phyloP scores from a whole-genome alignment of 129 eudicot species.

The Escallonia herrerae region DNA sequence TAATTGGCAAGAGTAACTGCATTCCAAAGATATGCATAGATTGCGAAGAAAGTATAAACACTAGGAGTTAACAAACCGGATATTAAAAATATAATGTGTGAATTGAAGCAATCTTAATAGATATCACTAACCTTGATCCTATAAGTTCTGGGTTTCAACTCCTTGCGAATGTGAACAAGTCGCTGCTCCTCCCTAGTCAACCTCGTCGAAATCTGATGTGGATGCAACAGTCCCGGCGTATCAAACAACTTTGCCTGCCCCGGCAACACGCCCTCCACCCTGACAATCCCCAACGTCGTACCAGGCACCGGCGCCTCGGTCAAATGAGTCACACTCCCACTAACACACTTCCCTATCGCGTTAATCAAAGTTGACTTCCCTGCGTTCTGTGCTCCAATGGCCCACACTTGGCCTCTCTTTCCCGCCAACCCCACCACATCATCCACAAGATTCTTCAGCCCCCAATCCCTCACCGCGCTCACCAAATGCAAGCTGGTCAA shows the following conservation, averaged over 20 bases:
- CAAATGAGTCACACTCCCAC: slow-evolving; percentile 57
- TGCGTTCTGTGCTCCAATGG: slow-evolving; percentile 93
- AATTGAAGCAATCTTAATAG: too few relatives aligned
- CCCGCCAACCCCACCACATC: slow-evolving; percentile 81
- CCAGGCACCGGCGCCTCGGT: slow-evolving; percentile 98
- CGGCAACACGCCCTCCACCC: slow-evolving; percentile 77
- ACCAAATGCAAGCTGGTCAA: slow-evolving; percentile 83
- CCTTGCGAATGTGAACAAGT: slow-evolving; percentile 67
- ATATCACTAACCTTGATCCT: slow-evolving; percentile 59
- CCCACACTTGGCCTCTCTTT: slow-evolving; percentile 91
- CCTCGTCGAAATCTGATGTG: slow-evolving; percentile 83
- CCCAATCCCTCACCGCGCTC: slow-evolving; percentile 87
- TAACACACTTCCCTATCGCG: slow-evolving; percentile 76
- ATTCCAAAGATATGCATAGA: too few relatives aligned
- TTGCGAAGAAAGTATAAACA: too few relatives aligned
- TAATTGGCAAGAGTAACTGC: too few relatives aligned
- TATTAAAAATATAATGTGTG: too few relatives aligned
- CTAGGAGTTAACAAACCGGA: too few relatives aligned
- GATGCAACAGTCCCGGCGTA: slow-evolving; percentile 93
- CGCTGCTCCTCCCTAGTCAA: slow-evolving; percentile 80
- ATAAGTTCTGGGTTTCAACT: slow-evolving; percentile 88
- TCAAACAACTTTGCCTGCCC: slow-evolving; percentile 84
- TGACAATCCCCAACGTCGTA: slow-evolving; percentile 86
- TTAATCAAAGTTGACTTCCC: slow-evolving; percentile 87
- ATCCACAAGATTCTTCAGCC: slow-evolving; percentile 71